These are phyloP conservation scores for Alternaria arbusti DNA, from an alignment of 2,329 filamentous ascomycete species.

Conservation along the genomic window DNA sequence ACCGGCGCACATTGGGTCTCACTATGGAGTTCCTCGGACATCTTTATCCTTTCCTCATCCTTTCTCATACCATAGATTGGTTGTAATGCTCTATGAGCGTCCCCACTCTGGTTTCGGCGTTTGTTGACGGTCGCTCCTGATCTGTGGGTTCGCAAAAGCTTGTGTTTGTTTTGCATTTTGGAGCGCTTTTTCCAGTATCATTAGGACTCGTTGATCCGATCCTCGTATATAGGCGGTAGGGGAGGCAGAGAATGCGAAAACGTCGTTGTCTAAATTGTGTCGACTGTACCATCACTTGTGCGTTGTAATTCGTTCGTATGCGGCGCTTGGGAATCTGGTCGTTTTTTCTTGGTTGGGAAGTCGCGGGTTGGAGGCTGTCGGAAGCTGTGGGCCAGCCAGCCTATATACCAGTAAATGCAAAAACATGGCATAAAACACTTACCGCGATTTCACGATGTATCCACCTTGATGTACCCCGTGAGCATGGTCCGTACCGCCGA, in stretches of 20 bases:
- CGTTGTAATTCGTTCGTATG: constrained; percentile 9
- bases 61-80: constrained; percentile 36
- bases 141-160: constrained; percentile 39
- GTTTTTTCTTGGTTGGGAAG: constrained; percentile 3
- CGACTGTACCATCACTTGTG: constrained; percentile 16
- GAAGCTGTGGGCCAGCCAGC: background rate
- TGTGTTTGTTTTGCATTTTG: constrained; percentile 40
- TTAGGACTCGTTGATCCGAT: constrained; percentile 24
- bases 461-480: constrained; percentile 21
- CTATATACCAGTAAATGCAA: constrained; percentile 26
- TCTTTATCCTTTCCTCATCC: constrained; percentile 21
- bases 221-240: constrained; percentile 33
- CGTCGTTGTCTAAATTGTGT: constrained; percentile 13
- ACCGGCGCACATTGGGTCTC: constrained; percentile 30
- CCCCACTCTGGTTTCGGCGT: constrained; percentile 39
- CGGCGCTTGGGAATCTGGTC: constrained; percentile 3
- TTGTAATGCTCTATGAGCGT: constrained; percentile 42
- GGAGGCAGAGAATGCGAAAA: constrained; percentile 30
- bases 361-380: background rate
- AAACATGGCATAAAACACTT: constrained; percentile 25
- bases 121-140: constrained; percentile 26
- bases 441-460: constrained; percentile 8
- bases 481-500: constrained; percentile 20
- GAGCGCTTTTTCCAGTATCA: constrained; percentile 34
- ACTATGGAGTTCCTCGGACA: constrained; percentile 28